Evolutionary conservation across 176 grass and related monocot species (phyloP), one percentile per base, ranked within the genome.

Genomic region (Saccharum spontaneum): DNA sequence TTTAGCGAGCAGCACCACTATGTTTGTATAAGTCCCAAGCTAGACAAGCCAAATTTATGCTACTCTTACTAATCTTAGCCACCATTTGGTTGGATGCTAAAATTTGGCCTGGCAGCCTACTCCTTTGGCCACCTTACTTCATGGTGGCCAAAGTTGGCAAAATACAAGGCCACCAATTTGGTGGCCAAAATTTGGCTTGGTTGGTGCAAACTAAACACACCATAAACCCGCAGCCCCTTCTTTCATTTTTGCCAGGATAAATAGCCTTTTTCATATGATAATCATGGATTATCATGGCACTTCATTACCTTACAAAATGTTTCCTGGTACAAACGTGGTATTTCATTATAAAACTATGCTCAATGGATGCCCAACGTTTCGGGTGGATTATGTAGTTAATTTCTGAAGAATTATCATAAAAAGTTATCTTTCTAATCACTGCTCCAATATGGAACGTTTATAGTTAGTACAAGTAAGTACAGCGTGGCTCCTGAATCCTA

Each of bases 241-340:
- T 41, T 49, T 66, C 2, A 22, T 37, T 0, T 5, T 66, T 44
- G 12, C 34, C 8, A 59, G 30, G 57, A 67, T 15, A 37, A 55
- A 66, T 64, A 10, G 7, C 3, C 22, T 34, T 50, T 76, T 31
- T 64, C 13, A 18, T 64, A 75, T 30, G 57, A 75, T 11, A 16
- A 67, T 14, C 23, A 71, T 24, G n/a, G 16, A 1, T 30, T 46
- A 48, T 70, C 48, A 46, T 71, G 34, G n/a, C 43, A 40, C 33
- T 84, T 28, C 31, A 64, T 78, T 78, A 63, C 31, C 36, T 84
- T n/a, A 6, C 30, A 22, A 87, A 68, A 70, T 66, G 77, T 50
- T 55, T 76, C 33, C 12, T 67, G 4, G 45, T 87, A 83, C 28
- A 14, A 62, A 18, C 49, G 48, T 82, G 46, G 55, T 60, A 64